Conservation (phyloP, 768 basidiomycete species). For the Phylloporus rhodoxanthus region DNA sequence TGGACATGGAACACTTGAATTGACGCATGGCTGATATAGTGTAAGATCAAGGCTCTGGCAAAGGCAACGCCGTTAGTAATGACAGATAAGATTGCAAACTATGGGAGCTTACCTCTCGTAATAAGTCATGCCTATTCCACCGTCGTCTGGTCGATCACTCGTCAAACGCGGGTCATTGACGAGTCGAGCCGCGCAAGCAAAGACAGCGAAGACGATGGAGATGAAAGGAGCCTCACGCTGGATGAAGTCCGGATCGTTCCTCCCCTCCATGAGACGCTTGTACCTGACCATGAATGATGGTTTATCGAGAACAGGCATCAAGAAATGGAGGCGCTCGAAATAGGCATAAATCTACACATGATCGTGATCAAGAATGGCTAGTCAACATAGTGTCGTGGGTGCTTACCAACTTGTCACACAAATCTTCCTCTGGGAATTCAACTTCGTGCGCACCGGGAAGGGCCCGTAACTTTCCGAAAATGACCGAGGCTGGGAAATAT, state of each 20-base stretch:
- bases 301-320: slow-evolving; percentile 84
- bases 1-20: slow-evolving; percentile 85
- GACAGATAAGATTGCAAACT: not conserved
- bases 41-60: slow-evolving; percentile 75
- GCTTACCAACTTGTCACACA: slow-evolving; percentile 81
- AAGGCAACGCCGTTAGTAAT: not conserved
- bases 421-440: slow-evolving; percentile 77
- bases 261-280: slow-evolving; percentile 66
- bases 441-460: slow-evolving; percentile 81
- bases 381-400: slow-evolving; percentile 11
- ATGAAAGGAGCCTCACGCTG: slow-evolving; percentile 70
- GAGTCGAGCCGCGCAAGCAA: slow-evolving; percentile 80
- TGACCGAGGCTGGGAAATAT: slow-evolving; percentile 83
- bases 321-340: slow-evolving; percentile 80
- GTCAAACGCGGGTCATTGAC: slow-evolving; percentile 67
- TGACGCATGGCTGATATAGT: slow-evolving; percentile 86
- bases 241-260: slow-evolving; percentile 44
- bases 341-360: slow-evolving; percentile 70
- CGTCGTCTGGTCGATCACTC: slow-evolving; percentile 60
- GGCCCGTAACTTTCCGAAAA: slow-evolving; percentile 80
- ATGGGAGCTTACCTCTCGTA: slow-evolving; percentile 66
- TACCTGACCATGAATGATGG: slow-evolving; percentile 74
- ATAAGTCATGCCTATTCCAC: slow-evolving; percentile 85
- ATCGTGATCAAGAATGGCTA: slow-evolving; percentile 20
- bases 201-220: slow-evolving; percentile 79